These are phyloP conservation scores for Talaromyces piceae DNA, from an alignment of 2,329 filamentous ascomycete species.

Conservation along the genomic window DNA sequence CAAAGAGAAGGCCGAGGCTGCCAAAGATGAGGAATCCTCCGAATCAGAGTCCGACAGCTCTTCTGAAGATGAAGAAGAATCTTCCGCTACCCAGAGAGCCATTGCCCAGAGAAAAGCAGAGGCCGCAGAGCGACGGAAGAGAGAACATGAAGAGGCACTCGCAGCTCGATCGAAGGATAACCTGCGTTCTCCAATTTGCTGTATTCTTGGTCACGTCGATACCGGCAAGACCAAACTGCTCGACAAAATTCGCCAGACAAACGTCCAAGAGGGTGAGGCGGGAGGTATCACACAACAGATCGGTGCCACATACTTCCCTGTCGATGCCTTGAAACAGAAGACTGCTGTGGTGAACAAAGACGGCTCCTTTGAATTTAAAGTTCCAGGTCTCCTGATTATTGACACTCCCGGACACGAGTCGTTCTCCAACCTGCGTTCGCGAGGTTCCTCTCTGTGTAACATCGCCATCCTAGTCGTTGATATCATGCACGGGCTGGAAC, in stretches of 20 bases:
- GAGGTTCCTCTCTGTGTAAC: conserved; percentile 97
- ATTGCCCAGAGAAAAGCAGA: conserved; percentile 76
- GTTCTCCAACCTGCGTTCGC: conserved; percentile 94
- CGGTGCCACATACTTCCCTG: conserved; percentile 97
- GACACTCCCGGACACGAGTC: conserved; percentile 99
- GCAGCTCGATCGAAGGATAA: conserved; percentile 89
- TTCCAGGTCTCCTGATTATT: conserved; percentile 91
- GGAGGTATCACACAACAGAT: conserved; percentile 99
- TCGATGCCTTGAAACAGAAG: conserved; percentile 87
- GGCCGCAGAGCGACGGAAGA: conserved; percentile 78
- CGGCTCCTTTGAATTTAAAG: conserved; percentile 88
- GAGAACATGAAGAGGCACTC: conserved; percentile 83
- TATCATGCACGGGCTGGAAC: conserved; percentile 99
- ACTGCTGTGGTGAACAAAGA: conserved; percentile 89
- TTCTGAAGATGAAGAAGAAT: conserved; percentile 56
- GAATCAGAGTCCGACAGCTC: conserved; percentile 35
- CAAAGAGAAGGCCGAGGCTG: conserved; percentile 26
- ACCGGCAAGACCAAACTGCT: conserved; percentile 99
- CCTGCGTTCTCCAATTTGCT: conserved; percentile 95
- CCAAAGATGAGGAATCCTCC: conserved; percentile 20
- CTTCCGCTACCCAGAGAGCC: conserved; percentile 64
- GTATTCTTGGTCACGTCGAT: conserved; percentile 99
- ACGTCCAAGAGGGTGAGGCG: conserved; percentile 97
- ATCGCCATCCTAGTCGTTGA: conserved; percentile 98
- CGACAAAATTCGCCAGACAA: conserved; percentile 97